These are phyloP conservation scores for Tremella fuciformis DNA, from an alignment of 768 basidiomycete species.

Conservation along the genomic window DNA sequence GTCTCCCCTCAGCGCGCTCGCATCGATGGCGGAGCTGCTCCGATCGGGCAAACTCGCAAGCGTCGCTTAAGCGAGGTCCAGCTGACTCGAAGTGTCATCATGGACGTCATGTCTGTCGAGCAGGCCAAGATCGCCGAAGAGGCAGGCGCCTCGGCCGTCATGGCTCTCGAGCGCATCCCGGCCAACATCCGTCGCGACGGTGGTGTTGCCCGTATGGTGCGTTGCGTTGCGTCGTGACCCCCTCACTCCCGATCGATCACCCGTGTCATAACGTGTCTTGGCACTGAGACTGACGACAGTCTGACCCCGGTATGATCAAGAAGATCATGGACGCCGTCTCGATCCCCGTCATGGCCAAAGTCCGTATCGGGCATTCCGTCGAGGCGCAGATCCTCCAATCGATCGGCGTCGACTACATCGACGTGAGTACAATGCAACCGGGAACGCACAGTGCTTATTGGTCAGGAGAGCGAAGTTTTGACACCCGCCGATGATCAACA, in stretches of 20 bases:
- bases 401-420: constrained; percentile 83
- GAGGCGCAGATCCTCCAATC: constrained; percentile 97
- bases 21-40: not conserved
- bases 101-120: constrained; percentile 68
- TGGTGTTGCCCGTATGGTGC: constrained; percentile 93
- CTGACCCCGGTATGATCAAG: constrained; percentile 92
- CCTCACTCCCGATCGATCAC: not conserved
- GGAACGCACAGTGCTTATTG: no score
- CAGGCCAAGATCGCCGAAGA: constrained; percentile 92
- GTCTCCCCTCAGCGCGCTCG: not conserved
- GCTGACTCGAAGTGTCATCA: constrained; percentile 53
- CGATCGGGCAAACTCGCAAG: not conserved
- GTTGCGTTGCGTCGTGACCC: constrained; percentile 33
- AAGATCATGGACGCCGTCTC: constrained; percentile 90
- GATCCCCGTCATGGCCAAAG: constrained; percentile 87
- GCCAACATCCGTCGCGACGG: constrained; percentile 89
- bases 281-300: constrained; percentile 57
- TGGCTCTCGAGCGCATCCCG: constrained; percentile 81
- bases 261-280: not conserved
- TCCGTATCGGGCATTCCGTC: constrained; percentile 94
- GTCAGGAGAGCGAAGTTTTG: constrained; percentile 62
- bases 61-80: no score
- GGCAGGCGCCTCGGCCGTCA: constrained; percentile 95
- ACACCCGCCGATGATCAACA: constrained; percentile 94
- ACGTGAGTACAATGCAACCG: constrained; percentile 28